A percentile compares a stretch with the other conserved stretches of the same genome.
Conservation (phyloP, 2,329 filamentous ascomycete species). For the Arachnomyces sp. region DNA sequence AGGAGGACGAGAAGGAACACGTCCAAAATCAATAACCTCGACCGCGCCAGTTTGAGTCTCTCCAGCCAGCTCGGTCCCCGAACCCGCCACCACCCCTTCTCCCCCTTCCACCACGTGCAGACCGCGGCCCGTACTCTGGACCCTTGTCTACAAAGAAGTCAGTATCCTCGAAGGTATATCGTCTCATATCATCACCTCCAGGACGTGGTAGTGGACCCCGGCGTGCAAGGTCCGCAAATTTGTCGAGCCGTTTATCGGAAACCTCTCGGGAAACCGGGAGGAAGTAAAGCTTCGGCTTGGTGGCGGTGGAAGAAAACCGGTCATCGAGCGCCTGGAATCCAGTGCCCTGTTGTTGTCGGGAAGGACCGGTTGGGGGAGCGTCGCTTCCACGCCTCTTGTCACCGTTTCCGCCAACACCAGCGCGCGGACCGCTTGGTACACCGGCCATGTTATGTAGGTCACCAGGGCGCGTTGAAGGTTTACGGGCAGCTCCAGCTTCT, state of each 20-base stretch:
- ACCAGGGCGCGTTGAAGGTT: no score
- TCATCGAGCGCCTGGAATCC: slow-evolving; percentile 53
- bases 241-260: slow-evolving; percentile 57
- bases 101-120: slow-evolving; percentile 29
- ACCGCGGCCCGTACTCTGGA: slow-evolving; percentile 50
- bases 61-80: slow-evolving; percentile 14
- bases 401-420: slow-evolving; percentile 12
- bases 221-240: slow-evolving; percentile 41
- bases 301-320: slow-evolving; percentile 51
- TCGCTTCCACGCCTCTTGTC: slow-evolving; percentile 22
- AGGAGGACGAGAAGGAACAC: no score
- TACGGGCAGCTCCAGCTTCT: slow-evolving; percentile 28
- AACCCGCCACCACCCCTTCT: slow-evolving; percentile 24
- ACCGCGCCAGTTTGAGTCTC: slow-evolving; percentile 14
- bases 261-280: slow-evolving; percentile 59
- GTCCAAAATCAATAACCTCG: slow-evolving; percentile 1
- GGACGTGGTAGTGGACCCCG: slow-evolving; percentile 30
- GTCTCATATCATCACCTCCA: slow-evolving; percentile 51
- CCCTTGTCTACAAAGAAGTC: slow-evolving; percentile 64
- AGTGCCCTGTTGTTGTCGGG: slow-evolving; percentile 23
- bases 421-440: slow-evolving; percentile 15
- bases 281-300: slow-evolving; percentile 60
- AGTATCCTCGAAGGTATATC: slow-evolving; percentile 65
- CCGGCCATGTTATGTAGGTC: no score
- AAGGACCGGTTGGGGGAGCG: slow-evolving; percentile 6